Evolutionary conservation across 1,284 basidiomycete genomes (phyloP), one percentile per base, ranked within the genome.

Genomic region (Clitocybe nebularis): DNA sequence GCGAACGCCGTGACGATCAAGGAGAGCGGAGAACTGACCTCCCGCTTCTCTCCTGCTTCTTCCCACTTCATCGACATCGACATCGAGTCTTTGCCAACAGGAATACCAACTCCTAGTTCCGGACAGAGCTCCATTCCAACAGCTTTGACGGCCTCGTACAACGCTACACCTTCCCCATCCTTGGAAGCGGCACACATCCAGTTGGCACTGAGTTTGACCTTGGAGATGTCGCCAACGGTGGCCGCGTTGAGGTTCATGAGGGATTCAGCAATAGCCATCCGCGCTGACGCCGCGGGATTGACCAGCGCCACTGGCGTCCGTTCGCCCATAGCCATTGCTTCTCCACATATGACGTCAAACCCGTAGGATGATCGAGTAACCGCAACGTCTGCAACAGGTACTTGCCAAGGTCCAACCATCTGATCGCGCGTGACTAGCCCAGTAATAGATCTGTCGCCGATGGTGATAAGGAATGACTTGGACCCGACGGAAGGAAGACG

Each of bases 41-140:
- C 84, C 47, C 82, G 84, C 56, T 80, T 70, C 50, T 83, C 77
- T 17, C 69, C 74, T 5, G 73, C 73, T 20, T 85, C 65, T 41
- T 61, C 75, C 95, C 95, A 99, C 55, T 84, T 88, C 95, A 98
- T 99, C 47, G 89, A 88, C 95, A 99, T 99, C 23, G 91, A 94
- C 96, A 99, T 98, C 2, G 93, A 97, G 65, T 99, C 95, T 68
- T 99, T 99, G 22, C 96, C 95, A 24, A 99, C 95, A 0, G 95
- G 96, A 39, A 99, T 93, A 17, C 93, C 89, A 16, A 99, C 72
- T 8, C 95, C 94, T 9, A 99, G 77, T 16, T 81, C 81, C n/a
- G 95, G 94, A 63, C 96, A 99, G 8, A 99, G 72, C 48, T 96
- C 92, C 71, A 95, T 77, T 7, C 96, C 95, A 36, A 99, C 80